Evolutionary conservation across 257 asterid genomes (phyloP).

Genomic region (Scutellaria baicalensis): DNA sequence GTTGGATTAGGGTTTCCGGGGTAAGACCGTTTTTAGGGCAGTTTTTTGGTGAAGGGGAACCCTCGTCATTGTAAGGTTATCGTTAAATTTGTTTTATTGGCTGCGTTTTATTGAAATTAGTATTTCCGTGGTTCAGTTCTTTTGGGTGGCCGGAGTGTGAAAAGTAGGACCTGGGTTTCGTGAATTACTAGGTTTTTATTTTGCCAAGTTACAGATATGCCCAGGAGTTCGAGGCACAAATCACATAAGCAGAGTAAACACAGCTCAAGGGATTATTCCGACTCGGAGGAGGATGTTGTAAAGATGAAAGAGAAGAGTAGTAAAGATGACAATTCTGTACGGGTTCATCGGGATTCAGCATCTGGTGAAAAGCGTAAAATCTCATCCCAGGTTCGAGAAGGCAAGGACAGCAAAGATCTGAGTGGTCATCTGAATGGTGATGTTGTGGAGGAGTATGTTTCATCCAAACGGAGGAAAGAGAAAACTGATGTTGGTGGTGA

Average conservation of each 20-base stretch:
- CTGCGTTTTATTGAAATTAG: background rate
- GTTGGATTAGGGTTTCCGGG: conserved; percentile 56
- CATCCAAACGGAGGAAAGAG: conserved; percentile 79
- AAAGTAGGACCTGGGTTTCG: conserved; percentile 9
- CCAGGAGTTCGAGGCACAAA: conserved; percentile 87
- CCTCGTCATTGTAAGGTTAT: background rate
- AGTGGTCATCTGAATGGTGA: conserved; percentile 58
- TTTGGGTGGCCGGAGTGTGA: conserved; percentile 5
- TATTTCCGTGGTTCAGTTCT: background rate
- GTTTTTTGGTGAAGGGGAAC: conserved; percentile 5
- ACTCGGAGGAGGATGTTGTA: conserved; percentile 64
- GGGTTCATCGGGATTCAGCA: conserved; percentile 53
- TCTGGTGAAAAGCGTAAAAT: conserved; percentile 90
- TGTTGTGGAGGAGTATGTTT: conserved; percentile 56
- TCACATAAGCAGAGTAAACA: conserved; percentile 90
- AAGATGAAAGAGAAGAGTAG: conserved; percentile 54
- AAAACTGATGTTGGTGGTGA: conserved; percentile 56
- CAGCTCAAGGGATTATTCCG: conserved; percentile 80
- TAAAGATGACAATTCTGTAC: conserved; percentile 43
- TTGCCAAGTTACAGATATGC: conserved; percentile 43
- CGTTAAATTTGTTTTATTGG: background rate
- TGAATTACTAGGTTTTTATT: conserved; percentile 10
- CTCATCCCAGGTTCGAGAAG: conserved; percentile 50
- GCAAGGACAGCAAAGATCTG: conserved; percentile 56
- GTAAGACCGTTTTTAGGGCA: conserved; percentile 2